These are phyloP conservation scores for Talaromyces proteolyticus DNA, from an alignment of 495 filamentous ascomycete species.

Conservation along the genomic window DNA sequence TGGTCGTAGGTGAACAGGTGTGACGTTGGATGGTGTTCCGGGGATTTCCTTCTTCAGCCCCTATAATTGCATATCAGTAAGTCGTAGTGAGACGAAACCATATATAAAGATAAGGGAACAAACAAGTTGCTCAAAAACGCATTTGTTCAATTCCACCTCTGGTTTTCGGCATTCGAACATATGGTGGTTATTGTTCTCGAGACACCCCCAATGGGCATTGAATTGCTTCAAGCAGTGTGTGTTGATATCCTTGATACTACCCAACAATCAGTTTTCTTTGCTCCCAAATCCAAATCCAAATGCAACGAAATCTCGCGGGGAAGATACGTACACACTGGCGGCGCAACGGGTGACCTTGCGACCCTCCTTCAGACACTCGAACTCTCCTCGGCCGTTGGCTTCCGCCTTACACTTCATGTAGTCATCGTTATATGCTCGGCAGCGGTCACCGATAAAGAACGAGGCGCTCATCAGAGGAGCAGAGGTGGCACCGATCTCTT, in stretches of 20 bases:
- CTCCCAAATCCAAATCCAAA: neutral
- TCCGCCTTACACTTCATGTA: conserved; percentile 99
- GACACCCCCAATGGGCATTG: conserved; percentile 85
- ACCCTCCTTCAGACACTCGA: conserved; percentile 93
- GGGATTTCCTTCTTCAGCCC: conserved; percentile 89
- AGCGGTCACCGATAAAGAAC: conserved; percentile 97
- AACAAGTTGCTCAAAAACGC: conserved; percentile 93
- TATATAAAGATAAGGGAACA: conserved; percentile 19
- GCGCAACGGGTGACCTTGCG: conserved; percentile 95
- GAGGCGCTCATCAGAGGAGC: conserved; percentile 85
- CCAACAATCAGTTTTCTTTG: neutral
- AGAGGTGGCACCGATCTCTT: conserved; percentile 85
- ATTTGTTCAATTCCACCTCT: conserved; percentile 83
- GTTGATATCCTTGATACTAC: conserved; percentile 90
- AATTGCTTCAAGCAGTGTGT: conserved; percentile 89
- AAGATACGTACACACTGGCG: conserved; percentile 77
- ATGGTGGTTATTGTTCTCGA: conserved; percentile 96
- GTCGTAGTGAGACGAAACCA: neutral
- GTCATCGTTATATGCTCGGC: conserved; percentile 94
- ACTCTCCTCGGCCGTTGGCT: conserved; percentile 77
- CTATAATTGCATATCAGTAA: conserved; percentile 32
- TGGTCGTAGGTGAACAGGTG: conserved; percentile 76
- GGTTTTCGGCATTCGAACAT: conserved; percentile 79
- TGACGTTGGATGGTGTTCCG: conserved; percentile 67
- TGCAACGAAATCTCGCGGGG: no score